Evolutionary conservation across 2,329 filamentous ascomycete genomes (phyloP), one percentile per base, ranked within the genome.

Genomic region (Clarireedia paspali): DNA sequence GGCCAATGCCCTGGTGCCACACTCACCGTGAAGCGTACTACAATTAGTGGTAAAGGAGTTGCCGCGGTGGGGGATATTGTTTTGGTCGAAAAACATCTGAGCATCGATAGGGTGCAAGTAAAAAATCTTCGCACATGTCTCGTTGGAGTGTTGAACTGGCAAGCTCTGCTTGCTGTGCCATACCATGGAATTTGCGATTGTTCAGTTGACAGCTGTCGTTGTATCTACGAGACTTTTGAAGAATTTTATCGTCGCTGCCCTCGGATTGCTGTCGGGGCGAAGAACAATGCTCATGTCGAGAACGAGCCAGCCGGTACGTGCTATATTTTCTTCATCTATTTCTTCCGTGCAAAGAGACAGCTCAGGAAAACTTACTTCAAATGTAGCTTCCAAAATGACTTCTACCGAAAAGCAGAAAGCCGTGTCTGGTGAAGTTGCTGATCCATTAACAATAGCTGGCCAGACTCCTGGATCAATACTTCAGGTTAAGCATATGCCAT

Each of bases 91-190:
- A 40, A 12, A 17, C 7, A 56, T 34, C 14, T 45, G 0, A 27
- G 30, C 14, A 10, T n/a, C 23, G 23, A 15, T 6, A 20, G 39
- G 9, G 47, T 47, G 4, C 39, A 38, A 24, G 47, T 47, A 4
- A 47, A 51, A n/a, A 52, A 23, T 46, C 7, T 56, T 46, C 39
- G 53, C 10, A 56, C 53, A n/a, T n/a, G 48, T 12, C n/a, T 52
- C 2, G 10, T 9, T 4, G 53, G 30, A 39, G 23, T 24, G 1
- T 30, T 56, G 12, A 6, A 45, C 10, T 56, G 53, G 53, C 47
- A 51, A 5, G 34, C 36, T 17, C 7, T 56, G 3, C 42, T 56
- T 38, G 39, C 47, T 0, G 26, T 56, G 10, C 53, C 53, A 12
- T 46, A 52, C 23, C 40, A 56, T 10, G 53, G 47, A 9, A 50